These are phyloP conservation scores for Epichloe gansuensis DNA, from an alignment of 2,329 filamentous ascomycete species.

Conservation along the genomic window DNA sequence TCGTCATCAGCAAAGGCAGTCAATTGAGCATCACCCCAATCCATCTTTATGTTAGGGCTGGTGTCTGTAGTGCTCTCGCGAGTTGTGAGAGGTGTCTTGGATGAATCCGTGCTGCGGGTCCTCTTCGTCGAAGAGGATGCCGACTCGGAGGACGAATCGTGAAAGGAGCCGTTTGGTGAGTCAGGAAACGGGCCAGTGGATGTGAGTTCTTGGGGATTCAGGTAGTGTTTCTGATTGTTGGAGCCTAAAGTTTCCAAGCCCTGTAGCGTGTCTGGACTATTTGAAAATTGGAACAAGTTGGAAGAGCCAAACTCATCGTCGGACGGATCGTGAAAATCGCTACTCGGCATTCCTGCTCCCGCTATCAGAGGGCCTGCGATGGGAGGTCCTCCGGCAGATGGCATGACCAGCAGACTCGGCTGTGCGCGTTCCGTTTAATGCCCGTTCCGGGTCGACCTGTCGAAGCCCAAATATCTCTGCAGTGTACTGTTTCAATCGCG, in stretches of 20 bases:
- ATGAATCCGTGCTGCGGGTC: conserved; percentile 33
- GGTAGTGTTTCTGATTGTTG: conserved; percentile 19
- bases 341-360: conserved; percentile 24
- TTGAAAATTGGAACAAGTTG: conserved; percentile 24
- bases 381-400: conserved; percentile 20
- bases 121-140: conserved; percentile 36
- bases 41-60: conserved; percentile 26
- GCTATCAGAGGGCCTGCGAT: conserved; percentile 27
- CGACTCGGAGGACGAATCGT: conserved; percentile 41
- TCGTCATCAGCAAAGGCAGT: conserved; percentile 27
- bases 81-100: conserved; percentile 28
- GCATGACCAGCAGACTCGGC: conserved; percentile 21
- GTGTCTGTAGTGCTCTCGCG: conserved; percentile 33
- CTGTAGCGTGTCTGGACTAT: conserved; percentile 26
- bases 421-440: conserved; percentile 10
- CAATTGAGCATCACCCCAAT: conserved; percentile 29
- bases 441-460: background rate
- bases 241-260: conserved; percentile 19
- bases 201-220: conserved; percentile 23
- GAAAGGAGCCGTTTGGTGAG: conserved; percentile 30
- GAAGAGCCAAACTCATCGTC: conserved; percentile 24
- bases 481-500: background rate
- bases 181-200: conserved; percentile 27
- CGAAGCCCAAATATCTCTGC: background rate
- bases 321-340: conserved; percentile 26